Evolutionary conservation across 1,139 yeast species (phyloP).

Genomic region (Geotrichum fermentans): DNA sequence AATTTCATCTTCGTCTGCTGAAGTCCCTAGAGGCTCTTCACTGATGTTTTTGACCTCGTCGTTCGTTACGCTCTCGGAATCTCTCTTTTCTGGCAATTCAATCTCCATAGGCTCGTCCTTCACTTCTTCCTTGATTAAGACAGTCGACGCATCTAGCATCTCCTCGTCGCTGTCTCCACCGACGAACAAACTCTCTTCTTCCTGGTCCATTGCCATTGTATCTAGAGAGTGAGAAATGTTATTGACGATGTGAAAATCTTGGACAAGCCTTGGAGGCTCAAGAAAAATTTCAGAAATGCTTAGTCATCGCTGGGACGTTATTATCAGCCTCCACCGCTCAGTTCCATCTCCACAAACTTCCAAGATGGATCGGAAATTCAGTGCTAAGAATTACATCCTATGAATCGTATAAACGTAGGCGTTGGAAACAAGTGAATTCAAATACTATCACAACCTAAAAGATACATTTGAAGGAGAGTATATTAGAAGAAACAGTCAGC

Average conservation of each 20-base stretch:
- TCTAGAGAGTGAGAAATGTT: no score
- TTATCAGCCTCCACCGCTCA: no score
- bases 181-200: constrained; percentile 18
- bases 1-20: constrained; percentile 64
- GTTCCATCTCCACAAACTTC: no score
- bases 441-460: no score
- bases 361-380: no score
- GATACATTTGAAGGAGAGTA: no score
- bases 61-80: neutral
- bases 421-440: no score
- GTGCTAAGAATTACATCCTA: no score
- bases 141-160: constrained; percentile 11
- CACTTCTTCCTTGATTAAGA: constrained; percentile 5
- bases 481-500: no score
- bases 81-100: neutral
- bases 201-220: constrained; percentile 9
- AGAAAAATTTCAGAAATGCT: neutral
- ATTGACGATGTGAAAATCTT: neutral
- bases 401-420: no score
- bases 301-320: no score
- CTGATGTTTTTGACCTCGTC: neutral
- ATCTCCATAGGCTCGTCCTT: neutral
- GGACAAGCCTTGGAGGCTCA: neutral
- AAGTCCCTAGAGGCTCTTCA: neutral
- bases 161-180: constrained; percentile 11